phyloP scores from a whole-genome alignment of 495 filamentous ascomycete species.

The Lasiosphaeria ovina region DNA sequence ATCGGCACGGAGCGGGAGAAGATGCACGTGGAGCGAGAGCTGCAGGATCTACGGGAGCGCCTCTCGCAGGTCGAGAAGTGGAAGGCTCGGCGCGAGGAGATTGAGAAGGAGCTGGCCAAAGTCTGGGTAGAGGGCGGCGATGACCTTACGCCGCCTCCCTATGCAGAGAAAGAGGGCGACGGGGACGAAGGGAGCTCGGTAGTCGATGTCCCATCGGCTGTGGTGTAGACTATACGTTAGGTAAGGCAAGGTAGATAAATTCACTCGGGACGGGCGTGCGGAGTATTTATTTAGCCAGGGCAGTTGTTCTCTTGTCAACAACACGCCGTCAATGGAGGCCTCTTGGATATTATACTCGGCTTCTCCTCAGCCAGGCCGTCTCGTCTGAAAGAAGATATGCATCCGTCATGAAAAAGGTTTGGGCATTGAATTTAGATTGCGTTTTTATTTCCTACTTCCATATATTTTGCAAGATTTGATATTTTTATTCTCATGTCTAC shows the following conservation, averaged over 20 bases:
- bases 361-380: too few relatives aligned
- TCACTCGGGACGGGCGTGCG: too few relatives aligned
- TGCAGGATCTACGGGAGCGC: constrained; percentile 76
- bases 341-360: too few relatives aligned
- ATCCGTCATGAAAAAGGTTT: too few relatives aligned
- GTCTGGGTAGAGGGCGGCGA: constrained; percentile 55
- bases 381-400: too few relatives aligned
- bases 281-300: too few relatives aligned
- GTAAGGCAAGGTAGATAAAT: not conserved
- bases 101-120: constrained; percentile 55
- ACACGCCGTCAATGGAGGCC: too few relatives aligned
- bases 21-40: constrained; percentile 82
- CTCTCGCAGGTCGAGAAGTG: constrained; percentile 79
- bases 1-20: constrained; percentile 93
- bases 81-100: constrained; percentile 74
- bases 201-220: not conserved
- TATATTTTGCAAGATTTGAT: too few relatives aligned
- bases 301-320: too few relatives aligned
- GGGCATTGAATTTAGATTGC: too few relatives aligned
- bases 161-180: constrained; percentile 29
- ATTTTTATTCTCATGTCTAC: too few relatives aligned
- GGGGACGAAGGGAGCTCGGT: constrained; percentile 5
- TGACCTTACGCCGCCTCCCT: constrained; percentile 41
- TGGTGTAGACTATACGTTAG: not conserved
- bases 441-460: too few relatives aligned